Evolutionary conservation across 2,329 filamentous ascomycete species (phyloP), one percentile per base, ranked within the genome.

Genomic region (Cladorrhinum sp.): DNA sequence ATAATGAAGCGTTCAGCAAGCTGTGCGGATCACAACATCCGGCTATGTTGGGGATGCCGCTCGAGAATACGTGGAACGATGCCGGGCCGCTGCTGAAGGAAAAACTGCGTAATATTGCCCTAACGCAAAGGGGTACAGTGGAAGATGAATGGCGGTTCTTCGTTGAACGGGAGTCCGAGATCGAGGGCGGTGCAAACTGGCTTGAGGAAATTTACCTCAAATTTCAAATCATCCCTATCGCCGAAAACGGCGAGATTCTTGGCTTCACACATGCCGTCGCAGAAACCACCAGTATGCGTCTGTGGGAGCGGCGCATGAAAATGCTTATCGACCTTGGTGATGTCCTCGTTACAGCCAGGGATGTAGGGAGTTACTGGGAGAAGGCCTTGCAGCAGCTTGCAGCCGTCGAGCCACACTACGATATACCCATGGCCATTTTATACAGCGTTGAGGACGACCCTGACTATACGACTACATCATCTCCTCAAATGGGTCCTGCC

Each of bases 1-100:
- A 92, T 74, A 92, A 92, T 66, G 87, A 90, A 67, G 86, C 88
- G 0, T 91, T 90, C 65, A 77, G 83, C 64, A 73, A 80, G 55
- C 75, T 88, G 8, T 84, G 83, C 58, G 85, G 85, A 6, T 79
- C 85, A 58, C 86, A 86, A 60, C 87, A 90, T 68, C 87, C 87
- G 1, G 67, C 68, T 1, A 72, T 89, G 10, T 81, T 90, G 72
- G 88, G 88, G 1, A 81, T 82, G 67, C 79, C 78, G 24, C 74
- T 89, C 62, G 77, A 77, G 24, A 78, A 85, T 41, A 81, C 83
- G 3, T 90, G 86, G 86, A 75, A 78, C 3, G 85, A 88, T 63
- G 71, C 71, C 10, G 72, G 71, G 52, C 63, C 68, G 29, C 68
- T 68, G 50, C 66, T 81, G 18, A 76, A 75, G 61, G 69, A 74